These are phyloP conservation scores for Sodiomyces alkalinus DNA, from an alignment of 2,329 filamentous ascomycete genomes.

Conservation along the genomic window DNA sequence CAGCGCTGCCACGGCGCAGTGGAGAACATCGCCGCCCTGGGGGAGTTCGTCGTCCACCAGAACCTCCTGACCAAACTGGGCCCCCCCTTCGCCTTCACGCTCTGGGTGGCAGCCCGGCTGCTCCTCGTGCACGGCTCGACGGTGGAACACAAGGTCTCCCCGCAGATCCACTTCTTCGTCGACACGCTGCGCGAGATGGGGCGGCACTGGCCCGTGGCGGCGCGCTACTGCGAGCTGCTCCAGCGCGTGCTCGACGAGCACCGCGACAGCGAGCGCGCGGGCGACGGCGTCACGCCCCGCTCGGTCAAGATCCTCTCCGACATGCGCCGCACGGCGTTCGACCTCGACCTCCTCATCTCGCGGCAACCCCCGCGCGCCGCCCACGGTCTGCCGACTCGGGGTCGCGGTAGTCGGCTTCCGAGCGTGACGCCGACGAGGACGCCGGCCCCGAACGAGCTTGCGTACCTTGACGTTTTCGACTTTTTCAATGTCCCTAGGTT, in stretches of 20 bases:
- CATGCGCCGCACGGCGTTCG: conserved; percentile 82
- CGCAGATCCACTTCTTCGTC: conserved; percentile 69
- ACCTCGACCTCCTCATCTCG: conserved; percentile 79
- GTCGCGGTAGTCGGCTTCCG: conserved; percentile 32
- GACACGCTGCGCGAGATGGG: conserved; percentile 71
- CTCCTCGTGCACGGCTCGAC: conserved; percentile 83
- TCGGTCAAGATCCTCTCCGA: conserved; percentile 79
- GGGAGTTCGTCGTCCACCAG: conserved; percentile 63
- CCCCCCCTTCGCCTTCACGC: conserved; percentile 78
- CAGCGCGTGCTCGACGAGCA: conserved; percentile 79
- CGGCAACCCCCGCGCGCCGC: conserved; percentile 41
- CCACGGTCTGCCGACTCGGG: conserved; percentile 15
- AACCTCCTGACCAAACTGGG: conserved; percentile 66
- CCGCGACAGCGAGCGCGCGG: conserved; percentile 58
- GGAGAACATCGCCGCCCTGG: conserved; percentile 64
- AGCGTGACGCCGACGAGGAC: conserved; percentile 48
- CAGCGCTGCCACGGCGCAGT: conserved; percentile 74
- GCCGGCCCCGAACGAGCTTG: conserved; percentile 67
- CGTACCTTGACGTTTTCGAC: conserved; percentile 85
- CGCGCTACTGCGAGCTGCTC: conserved; percentile 65
- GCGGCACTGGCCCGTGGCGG: conserved; percentile 71
- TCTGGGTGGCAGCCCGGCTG: conserved; percentile 82
- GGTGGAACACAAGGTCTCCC: conserved; percentile 68
- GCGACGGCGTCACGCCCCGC: conserved; percentile 61
- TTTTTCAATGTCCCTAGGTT: conserved; percentile 86